Conservation (phyloP, 345 rosid genomes). For the Psidium guajava region DNA sequence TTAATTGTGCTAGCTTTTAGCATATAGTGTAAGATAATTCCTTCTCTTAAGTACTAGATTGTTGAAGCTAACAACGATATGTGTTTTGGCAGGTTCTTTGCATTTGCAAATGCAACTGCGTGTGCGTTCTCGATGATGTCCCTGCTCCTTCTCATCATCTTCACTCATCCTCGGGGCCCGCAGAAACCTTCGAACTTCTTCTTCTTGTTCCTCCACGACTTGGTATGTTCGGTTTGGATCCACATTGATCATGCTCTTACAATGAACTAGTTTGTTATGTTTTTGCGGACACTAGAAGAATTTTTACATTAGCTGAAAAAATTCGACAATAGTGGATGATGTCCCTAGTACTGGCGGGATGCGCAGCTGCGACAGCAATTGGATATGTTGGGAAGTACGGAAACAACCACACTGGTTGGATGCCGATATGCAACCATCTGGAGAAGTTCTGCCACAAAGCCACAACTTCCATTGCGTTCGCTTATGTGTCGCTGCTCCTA, state of each 20-base stretch:
- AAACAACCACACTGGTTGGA: conserved; percentile 54
- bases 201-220: conserved; percentile 36
- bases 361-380: conserved; percentile 47
- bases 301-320: not conserved
- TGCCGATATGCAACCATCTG: conserved; percentile 41
- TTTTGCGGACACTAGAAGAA: not conserved
- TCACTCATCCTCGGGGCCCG: conserved; percentile 10
- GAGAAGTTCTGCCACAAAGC: conserved; percentile 30
- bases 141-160: conserved; percentile 6
- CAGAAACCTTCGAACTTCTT: conserved; percentile 10
- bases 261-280: not conserved
- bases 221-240: conserved; percentile 17
- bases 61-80: not conserved
- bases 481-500: not conserved
- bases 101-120: conserved; percentile 15
- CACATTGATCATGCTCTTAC: not conserved
- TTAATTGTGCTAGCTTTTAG: not conserved
- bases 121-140: conserved; percentile 22
- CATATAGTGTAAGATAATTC: not conserved
- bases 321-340: conserved; percentile 23
- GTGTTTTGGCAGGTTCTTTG: conserved; percentile 35
- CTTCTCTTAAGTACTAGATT: not conserved
- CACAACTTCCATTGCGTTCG: conserved; percentile 10
- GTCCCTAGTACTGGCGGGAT: conserved; percentile 36
- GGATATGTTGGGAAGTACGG: conserved; percentile 50